A percentile compares a stretch with the other conserved stretches of the same genome.
These are phyloP conservation scores for Camellia lanceoleosa DNA, from an alignment of 148 eudicot species.

Conservation along the genomic window DNA sequence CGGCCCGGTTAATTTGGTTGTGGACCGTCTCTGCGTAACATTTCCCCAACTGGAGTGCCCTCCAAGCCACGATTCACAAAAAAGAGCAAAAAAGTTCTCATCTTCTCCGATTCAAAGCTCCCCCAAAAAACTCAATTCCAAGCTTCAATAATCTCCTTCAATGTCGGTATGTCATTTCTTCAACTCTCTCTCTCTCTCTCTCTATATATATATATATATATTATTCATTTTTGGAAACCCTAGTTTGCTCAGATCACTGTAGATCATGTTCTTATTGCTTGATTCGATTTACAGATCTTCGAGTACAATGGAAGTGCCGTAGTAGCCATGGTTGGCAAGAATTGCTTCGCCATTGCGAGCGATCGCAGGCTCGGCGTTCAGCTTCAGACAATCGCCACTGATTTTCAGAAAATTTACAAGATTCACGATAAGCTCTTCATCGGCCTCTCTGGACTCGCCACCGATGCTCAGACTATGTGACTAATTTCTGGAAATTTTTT, in stretches of 20 bases:
- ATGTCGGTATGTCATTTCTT: slow-evolving; percentile 12
- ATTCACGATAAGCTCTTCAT: slow-evolving; percentile 75
- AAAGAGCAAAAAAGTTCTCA: no score
- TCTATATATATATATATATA: not conserved
- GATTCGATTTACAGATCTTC: slow-evolving; percentile 54
- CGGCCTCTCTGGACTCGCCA: slow-evolving; percentile 83
- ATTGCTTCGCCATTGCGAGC: slow-evolving; percentile 87
- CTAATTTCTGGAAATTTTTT: slow-evolving; percentile 5
- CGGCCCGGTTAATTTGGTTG: no score
- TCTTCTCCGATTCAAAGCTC: not conserved
- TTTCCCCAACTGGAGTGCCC: not conserved
- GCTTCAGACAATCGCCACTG: slow-evolving; percentile 88
- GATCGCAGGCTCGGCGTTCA: slow-evolving; percentile 95
- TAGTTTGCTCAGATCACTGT: not conserved
- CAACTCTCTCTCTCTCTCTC: not conserved
- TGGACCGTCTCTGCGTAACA: no score
- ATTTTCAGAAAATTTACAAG: slow-evolving; percentile 74
- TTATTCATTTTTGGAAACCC: not conserved
- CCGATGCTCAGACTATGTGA: slow-evolving; percentile 88
- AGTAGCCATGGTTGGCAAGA: slow-evolving; percentile 97
- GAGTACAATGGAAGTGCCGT: slow-evolving; percentile 98
- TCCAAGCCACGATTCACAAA: not conserved
- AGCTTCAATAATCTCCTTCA: slow-evolving; percentile 1
- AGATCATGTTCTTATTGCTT: not conserved
- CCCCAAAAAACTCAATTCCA: not conserved